Evolutionary conservation across 305 asterid genomes (phyloP), one percentile per base, ranked within the genome.

Genomic region (Stenogyne calaminthoides): DNA sequence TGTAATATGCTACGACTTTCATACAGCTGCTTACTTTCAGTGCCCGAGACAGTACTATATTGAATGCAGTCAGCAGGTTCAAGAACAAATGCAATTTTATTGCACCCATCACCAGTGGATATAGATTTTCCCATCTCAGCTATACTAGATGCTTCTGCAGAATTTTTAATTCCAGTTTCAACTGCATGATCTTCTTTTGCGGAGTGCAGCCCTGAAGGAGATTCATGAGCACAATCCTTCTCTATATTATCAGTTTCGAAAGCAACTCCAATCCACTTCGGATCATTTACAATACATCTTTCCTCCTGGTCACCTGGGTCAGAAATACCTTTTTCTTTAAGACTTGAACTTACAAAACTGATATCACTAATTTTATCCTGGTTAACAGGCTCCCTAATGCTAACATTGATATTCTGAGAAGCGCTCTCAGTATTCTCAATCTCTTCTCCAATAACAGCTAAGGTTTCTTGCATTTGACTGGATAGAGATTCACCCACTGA

Each of bases 161-260:
- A 49, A 52, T 68, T 62, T 69, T 67, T 64, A 52, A 69, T 32
- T 18, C 67, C 39, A 52, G 80, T 77, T 77, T 82, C 86, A 70
- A 37, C 84, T 65, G 78, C 85, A 78, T 63, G 82, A 73, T 83
- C 88, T 70, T 78, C 82, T 64, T 76, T 56, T 20, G 66, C 67
- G 66, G 72, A 80, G 73, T 80, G 88, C 74, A 71, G 67, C 69
- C 71, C 64, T 18, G 87, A 75, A 77, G 85, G 71, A 74, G 49
- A 72, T 47, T 54, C 80, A 59, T 67, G 34, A 37, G 82, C 73
- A 77, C 74, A 65, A 25, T 76, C 74, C 44, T 66, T 71, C 67
- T 74, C 80, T 46, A 80, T 57, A 47, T 71, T 52, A 75, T 75
- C 76, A 68, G 74, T 70, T 75, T 70, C 85, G 74, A 77, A 76